These are phyloP conservation scores for Drechslerella coelobrocha DNA, from an alignment of 2,329 filamentous ascomycete genomes.

Conservation along the genomic window DNA sequence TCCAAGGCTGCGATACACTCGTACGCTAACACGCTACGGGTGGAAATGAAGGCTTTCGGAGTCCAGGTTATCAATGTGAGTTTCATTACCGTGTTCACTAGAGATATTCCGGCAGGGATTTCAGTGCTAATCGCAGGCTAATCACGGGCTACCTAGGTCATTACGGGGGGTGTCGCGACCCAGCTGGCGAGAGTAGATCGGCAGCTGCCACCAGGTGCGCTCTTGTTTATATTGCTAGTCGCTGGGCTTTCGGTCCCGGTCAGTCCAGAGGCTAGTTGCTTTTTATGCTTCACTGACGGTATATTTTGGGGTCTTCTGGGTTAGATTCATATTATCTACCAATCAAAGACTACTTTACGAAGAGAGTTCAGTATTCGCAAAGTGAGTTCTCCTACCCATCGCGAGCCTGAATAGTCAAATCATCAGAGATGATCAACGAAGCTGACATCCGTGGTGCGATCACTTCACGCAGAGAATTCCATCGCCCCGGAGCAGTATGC, in stretches of 20 bases:
- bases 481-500: slow-evolving; percentile 52
- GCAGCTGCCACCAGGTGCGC: slow-evolving; percentile 27
- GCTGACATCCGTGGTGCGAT: no score
- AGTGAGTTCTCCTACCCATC: slow-evolving; percentile 9
- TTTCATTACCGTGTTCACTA: slow-evolving; percentile 13
- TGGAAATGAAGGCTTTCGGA: slow-evolving; percentile 58
- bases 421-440: no score
- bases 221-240: slow-evolving; percentile 2
- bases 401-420: no score
- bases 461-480: slow-evolving; percentile 48
- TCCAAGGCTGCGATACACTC: slow-evolving; percentile 60
- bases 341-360: slow-evolving; percentile 50
- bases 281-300: no score
- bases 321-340: slow-evolving; percentile 52
- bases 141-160: slow-evolving; percentile 29
- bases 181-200: slow-evolving; percentile 45
- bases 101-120: neutral
- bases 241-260: no score
- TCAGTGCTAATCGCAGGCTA: no score
- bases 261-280: no score
- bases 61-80: slow-evolving; percentile 42
- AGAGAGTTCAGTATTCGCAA: slow-evolving; percentile 51
- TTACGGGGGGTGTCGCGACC: slow-evolving; percentile 52
- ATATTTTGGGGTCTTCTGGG: slow-evolving; percentile 1
- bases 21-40: slow-evolving; percentile 59